Evolutionary conservation across 2,329 filamentous ascomycete genomes (phyloP).

Genomic region (Pseudogymnoascus pannorum): DNA sequence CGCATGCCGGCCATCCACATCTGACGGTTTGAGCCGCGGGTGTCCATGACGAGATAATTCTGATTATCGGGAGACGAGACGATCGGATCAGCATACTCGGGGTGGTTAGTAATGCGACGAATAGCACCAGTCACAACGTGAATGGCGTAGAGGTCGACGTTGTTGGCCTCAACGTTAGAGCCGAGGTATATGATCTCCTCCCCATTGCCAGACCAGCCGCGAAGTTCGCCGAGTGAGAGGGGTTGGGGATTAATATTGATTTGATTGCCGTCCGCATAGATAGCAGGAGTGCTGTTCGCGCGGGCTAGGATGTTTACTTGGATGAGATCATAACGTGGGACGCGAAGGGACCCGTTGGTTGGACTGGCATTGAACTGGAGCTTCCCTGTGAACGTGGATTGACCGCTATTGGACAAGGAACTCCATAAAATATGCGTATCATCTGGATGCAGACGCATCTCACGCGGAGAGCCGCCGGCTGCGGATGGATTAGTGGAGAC

Average conservation of each 20-base stretch:
- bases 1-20: slow-evolving; percentile 37
- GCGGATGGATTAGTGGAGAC: slow-evolving; percentile 26
- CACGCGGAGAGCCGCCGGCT: slow-evolving; percentile 30
- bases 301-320: slow-evolving; percentile 31
- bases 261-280: slow-evolving; percentile 22
- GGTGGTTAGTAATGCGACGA: slow-evolving; percentile 36
- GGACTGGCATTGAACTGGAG: slow-evolving; percentile 34
- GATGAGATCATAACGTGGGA: slow-evolving; percentile 33
- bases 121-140: slow-evolving; percentile 34
- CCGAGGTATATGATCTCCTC: slow-evolving; percentile 36
- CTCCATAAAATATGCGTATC: slow-evolving; percentile 37
- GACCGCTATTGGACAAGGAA: slow-evolving; percentile 28
- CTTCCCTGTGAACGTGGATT: slow-evolving; percentile 31
- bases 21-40: slow-evolving; percentile 34
- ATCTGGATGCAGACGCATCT: slow-evolving; percentile 39
- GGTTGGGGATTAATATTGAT: slow-evolving; percentile 26
- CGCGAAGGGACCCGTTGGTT: slow-evolving; percentile 23
- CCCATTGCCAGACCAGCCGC: slow-evolving; percentile 36
- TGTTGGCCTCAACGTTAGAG: slow-evolving; percentile 31
- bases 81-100: slow-evolving; percentile 37
- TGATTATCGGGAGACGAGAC: slow-evolving; percentile 35
- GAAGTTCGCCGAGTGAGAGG: slow-evolving; percentile 35
- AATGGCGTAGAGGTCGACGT: slow-evolving; percentile 37
- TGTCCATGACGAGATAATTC: slow-evolving; percentile 38
- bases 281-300: slow-evolving; percentile 18